Evolutionary conservation across 2,329 filamentous ascomycete genomes (phyloP), one percentile per base, ranked within the genome.

Genomic region (Aureobasidium musti): DNA sequence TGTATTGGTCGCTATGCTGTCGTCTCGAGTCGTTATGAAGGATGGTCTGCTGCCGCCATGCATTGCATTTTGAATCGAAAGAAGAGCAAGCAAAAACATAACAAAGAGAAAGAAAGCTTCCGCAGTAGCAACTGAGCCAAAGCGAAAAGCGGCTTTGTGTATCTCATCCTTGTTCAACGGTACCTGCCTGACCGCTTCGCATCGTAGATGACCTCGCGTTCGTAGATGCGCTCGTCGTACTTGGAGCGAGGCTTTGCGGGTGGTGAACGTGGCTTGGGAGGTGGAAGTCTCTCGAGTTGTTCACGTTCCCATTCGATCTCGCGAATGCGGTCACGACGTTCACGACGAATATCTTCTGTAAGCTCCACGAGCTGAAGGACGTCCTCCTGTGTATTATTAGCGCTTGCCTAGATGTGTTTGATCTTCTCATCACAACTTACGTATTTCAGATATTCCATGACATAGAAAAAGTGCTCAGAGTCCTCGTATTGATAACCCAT

Each of bases 401-500:
- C 45, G 33, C 19, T 7, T 17, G 17, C 13, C 17, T 33, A 11
- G 5, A 19, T 10, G 8, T 35, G 45, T 11, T 28, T 21, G 35
- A 3, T 17, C n/a, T 10, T 17, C 11, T 14, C 23, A 14, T 8
- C 52, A 30, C 23, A 52, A 87, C 92, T 85, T 83, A 97, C 93
- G 75, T 95, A 92, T 79, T 84, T 83, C 63, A 99, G 83, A 77
- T 96, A 97, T 69, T 94, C 87, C 82, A 97, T 94, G 53, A 98
- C 87, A 77, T 97, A 98, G 79, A 91, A 98, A 78, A 92, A 96
- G 69, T 85, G 86, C 64, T 92, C 89, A 0, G 91, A 95, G 82
- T 98, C 93, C 76, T 97, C 92, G 74, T 89, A 98, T 68, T 91
- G 88, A 77, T 97, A 98, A 2, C 91, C 91, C 74, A 89, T 80